These are phyloP conservation scores for Hortiboletus rubellus DNA, from an alignment of 1,284 basidiomycete genomes.

Conservation along the genomic window DNA sequence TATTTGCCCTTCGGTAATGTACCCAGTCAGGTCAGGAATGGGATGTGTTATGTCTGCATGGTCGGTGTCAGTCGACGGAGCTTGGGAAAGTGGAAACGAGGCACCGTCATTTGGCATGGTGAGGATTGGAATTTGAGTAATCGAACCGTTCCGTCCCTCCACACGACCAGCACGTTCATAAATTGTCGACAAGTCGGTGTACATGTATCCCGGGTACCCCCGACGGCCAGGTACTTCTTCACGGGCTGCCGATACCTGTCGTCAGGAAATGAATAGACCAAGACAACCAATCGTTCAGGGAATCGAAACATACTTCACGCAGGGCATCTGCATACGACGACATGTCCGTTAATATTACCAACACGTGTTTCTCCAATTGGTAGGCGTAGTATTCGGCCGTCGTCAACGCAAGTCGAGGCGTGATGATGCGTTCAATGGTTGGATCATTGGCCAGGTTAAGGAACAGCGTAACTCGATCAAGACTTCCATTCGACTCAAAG, in stretches of 20 bases:
- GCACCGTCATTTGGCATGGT: slow-evolving; percentile 99
- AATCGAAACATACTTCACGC: slow-evolving; percentile 69
- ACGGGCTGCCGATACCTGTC: slow-evolving; percentile 92
- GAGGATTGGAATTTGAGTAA: slow-evolving; percentile 99
- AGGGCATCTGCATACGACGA: slow-evolving; percentile 97
- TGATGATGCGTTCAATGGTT: slow-evolving; percentile 99
- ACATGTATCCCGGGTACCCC: slow-evolving; percentile 99
- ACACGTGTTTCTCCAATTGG: slow-evolving; percentile 98
- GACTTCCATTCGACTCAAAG: slow-evolving; percentile 98
- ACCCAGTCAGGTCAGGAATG: slow-evolving; percentile 99
- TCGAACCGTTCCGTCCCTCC: slow-evolving; percentile 96
- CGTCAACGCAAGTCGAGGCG: slow-evolving; percentile 95
- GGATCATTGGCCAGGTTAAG: slow-evolving; percentile 99
- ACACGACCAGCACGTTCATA: slow-evolving; percentile 99
- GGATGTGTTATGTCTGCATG: slow-evolving; percentile 96
- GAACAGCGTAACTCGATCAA: slow-evolving; percentile 98
- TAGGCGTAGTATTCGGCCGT: slow-evolving; percentile 99
- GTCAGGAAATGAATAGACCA: slow-evolving; percentile 15
- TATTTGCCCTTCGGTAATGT: slow-evolving; percentile 99
- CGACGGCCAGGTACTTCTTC: slow-evolving; percentile 99
- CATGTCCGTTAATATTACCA: slow-evolving; percentile 99
- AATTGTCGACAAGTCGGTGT: slow-evolving; percentile 97
- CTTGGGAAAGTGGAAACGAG: slow-evolving; percentile 24
- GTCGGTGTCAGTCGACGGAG: slow-evolving; percentile 27
- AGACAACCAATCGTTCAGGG: slow-evolving; percentile 9